phyloP scores from a whole-genome alignment of 2,329 filamentous ascomycete genomes.

The Helotiales sp. region DNA sequence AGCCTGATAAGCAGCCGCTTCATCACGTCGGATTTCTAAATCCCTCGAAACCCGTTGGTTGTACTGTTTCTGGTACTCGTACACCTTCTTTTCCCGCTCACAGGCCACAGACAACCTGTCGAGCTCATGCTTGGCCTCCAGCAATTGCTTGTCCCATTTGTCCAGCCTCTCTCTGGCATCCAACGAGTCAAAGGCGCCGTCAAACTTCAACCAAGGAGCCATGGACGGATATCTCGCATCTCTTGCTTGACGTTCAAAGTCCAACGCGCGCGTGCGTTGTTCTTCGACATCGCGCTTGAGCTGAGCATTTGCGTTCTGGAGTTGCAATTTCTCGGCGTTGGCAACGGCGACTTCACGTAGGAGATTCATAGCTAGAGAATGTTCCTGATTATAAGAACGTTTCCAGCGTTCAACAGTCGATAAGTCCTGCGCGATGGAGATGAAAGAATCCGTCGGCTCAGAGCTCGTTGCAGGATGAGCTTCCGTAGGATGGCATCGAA shows the following conservation, averaged over 20 bases:
- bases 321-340: neutral
- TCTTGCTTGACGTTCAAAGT: neutral
- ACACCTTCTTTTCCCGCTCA: neutral
- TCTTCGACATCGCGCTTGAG: neutral
- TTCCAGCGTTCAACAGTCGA: neutral
- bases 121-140: neutral
- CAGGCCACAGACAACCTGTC: too few species aligned
- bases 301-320: neutral
- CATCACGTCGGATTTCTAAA: neutral
- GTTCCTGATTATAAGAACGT: neutral
- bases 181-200: neutral
- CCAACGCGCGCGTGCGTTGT: neutral
- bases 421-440: neutral
- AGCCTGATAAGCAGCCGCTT: neutral
- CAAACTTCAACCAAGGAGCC: neutral
- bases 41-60: neutral
- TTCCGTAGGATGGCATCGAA: neutral
- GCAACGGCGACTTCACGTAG: neutral
- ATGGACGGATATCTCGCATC: neutral
- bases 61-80: neutral
- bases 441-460: neutral
- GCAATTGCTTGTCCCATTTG: too few species aligned
- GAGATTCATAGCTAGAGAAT: neutral
- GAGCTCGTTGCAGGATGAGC: neutral
- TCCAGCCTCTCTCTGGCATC: neutral